phyloP scores from a whole-genome alignment of 768 basidiomycete genomes.

The Tulasnella sp. region DNA sequence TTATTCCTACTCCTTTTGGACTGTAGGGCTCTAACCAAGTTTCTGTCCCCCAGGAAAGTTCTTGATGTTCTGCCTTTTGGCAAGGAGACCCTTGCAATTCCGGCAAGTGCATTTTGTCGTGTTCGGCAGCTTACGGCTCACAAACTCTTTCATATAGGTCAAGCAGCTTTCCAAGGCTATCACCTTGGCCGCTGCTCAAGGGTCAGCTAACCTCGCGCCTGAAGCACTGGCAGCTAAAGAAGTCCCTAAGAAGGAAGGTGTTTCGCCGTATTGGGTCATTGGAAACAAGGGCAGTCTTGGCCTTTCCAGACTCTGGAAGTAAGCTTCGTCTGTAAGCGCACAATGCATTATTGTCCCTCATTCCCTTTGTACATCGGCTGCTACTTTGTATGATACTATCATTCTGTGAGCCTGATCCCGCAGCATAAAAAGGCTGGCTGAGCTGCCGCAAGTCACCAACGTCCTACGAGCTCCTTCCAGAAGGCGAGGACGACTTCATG shows the following conservation, averaged over 20 bases:
- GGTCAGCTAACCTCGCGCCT: conserved; percentile 54
- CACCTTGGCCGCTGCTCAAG: conserved; percentile 57
- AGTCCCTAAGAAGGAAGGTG: conserved; percentile 44
- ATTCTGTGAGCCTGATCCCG: background rate
- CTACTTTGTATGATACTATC: background rate
- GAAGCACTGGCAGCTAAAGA: conserved; percentile 50
- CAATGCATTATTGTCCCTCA: background rate
- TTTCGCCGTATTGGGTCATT: conserved; percentile 57
- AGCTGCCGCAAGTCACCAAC: no score
- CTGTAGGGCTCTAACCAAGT: background rate
- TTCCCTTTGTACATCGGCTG: background rate
- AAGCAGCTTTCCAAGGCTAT: conserved; percentile 59
- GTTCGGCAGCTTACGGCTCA: conserved; percentile 19
- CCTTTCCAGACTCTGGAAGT: conserved; percentile 11
- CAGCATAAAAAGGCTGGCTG: no score
- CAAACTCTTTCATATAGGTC: conserved; percentile 47
- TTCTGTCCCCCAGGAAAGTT: conserved; percentile 44
- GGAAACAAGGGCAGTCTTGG: conserved; percentile 55
- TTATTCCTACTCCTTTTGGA: conserved; percentile 36
- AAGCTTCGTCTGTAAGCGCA: background rate
- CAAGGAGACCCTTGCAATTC: conserved; percentile 49
- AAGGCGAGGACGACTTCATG: background rate
- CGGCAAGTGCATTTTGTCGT: conserved; percentile 44
- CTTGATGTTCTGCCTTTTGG: conserved; percentile 49
- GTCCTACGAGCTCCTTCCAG: background rate